Evolutionary conservation across 225 moss, liverwort and hornwort genomes (phyloP).

Genomic region (Asterella californica): DNA sequence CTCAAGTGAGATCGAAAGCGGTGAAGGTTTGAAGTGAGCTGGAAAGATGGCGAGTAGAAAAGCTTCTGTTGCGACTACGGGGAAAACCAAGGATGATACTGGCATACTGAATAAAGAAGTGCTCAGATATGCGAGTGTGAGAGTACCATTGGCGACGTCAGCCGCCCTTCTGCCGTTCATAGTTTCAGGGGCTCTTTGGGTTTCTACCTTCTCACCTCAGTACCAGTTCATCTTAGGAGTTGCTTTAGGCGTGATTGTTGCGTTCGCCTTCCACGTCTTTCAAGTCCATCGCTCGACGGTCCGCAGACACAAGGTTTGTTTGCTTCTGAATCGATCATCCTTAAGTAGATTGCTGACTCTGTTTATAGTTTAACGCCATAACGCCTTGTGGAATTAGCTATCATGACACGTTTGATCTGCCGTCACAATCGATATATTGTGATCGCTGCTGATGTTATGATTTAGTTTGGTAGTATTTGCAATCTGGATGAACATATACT

Average conservation of each 20-base stretch:
- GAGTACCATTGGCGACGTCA: slow-evolving; percentile 45
- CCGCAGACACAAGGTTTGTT: slow-evolving; percentile 59
- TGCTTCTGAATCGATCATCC: not conserved
- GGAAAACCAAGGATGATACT: slow-evolving; percentile 36
- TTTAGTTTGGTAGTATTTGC: too few species aligned
- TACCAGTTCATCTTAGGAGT: slow-evolving; percentile 58
- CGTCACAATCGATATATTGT: too few species aligned
- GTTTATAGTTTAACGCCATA: not conserved
- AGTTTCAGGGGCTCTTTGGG: slow-evolving; percentile 49
- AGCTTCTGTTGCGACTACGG: slow-evolving; percentile 22
- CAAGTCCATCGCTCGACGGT: slow-evolving; percentile 53
- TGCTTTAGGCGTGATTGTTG: slow-evolving; percentile 42
- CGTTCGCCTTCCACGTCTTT: slow-evolving; percentile 56
- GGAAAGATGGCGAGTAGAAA: slow-evolving; percentile 24
- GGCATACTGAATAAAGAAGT: slow-evolving; percentile 29
- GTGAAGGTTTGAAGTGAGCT: not conserved
- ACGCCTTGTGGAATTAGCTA: not conserved
- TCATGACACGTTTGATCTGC: too few species aligned
- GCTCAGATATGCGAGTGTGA: slow-evolving; percentile 33
- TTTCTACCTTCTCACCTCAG: slow-evolving; percentile 52
- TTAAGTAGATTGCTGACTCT: not conserved
- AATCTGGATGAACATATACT: too few species aligned
- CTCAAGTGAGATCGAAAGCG: not conserved
- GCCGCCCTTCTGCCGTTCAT: slow-evolving; percentile 52
- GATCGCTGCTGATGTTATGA: too few species aligned